Conservation (phyloP, 1,284 basidiomycete species). For the Kalmanozyma brasiliensis region DNA sequence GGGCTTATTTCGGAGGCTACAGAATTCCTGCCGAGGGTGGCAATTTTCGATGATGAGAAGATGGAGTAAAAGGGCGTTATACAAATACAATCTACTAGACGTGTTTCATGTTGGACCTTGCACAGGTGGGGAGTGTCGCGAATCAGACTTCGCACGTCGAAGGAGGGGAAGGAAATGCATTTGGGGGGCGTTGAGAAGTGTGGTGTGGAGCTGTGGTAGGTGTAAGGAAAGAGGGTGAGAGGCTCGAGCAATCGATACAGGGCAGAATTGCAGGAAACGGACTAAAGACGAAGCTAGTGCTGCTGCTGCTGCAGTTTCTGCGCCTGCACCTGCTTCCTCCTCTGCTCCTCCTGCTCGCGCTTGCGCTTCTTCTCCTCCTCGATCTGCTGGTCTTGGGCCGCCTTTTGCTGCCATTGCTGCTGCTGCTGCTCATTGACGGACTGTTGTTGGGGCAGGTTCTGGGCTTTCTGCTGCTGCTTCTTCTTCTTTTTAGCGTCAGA, state of each 20-base stretch:
- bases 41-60: slow-evolving; percentile 78
- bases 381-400: too few species aligned
- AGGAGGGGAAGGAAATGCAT: too few species aligned
- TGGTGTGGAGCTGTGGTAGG: too few species aligned
- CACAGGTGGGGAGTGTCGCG: too few species aligned
- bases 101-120: too few species aligned
- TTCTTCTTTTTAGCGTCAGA: background rate
- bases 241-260: too few species aligned
- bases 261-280: too few species aligned
- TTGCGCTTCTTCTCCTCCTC: slow-evolving; percentile 76
- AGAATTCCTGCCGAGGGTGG: slow-evolving; percentile 77
- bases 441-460: background rate
- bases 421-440: background rate
- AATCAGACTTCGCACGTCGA: too few species aligned
- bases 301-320: slow-evolving; percentile 6
- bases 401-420: background rate
- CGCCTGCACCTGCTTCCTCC: slow-evolving; percentile 20
- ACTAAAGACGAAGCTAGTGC: background rate
- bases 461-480: background rate
- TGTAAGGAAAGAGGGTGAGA: too few species aligned
- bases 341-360: slow-evolving; percentile 72
- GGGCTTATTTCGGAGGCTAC: slow-evolving; percentile 74
- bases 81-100: too few species aligned
- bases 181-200: too few species aligned
- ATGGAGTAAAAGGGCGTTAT: slow-evolving; percentile 54